Conservation (phyloP, 2,329 filamentous ascomycete species). For the Beauveria brongniartii region DNA sequence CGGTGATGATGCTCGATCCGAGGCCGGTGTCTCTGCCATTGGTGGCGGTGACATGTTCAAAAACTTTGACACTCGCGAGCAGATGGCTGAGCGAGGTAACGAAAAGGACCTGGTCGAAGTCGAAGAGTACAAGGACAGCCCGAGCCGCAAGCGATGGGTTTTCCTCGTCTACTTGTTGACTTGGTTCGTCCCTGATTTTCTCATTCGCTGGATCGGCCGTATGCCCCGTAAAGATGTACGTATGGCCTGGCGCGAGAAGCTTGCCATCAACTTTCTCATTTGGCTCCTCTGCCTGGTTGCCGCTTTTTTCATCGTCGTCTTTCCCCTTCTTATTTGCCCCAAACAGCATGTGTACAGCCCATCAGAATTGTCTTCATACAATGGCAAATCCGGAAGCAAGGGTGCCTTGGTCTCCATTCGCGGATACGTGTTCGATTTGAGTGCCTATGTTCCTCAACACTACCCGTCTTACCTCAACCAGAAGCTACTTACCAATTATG, state of each 20-base stretch:
- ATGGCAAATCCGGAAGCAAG: constrained; percentile 59
- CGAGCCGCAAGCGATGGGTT: constrained; percentile 84
- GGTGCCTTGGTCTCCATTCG: constrained; percentile 72
- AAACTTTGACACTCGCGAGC: constrained; percentile 85
- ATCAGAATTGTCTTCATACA: constrained; percentile 61
- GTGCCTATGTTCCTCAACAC: constrained; percentile 63
- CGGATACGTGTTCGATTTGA: constrained; percentile 81
- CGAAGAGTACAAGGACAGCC: constrained; percentile 70
- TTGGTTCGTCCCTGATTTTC: constrained; percentile 78
- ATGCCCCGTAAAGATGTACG: constrained; percentile 92
- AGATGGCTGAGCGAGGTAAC: constrained; percentile 92
- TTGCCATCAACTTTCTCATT: constrained; percentile 96
- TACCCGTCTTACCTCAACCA: constrained; percentile 54
- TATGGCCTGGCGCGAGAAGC: constrained; percentile 90
- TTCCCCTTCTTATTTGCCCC: constrained; percentile 84
- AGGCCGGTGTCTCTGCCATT: constrained; percentile 85
- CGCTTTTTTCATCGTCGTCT: constrained; percentile 83
- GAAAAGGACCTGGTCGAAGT: constrained; percentile 86
- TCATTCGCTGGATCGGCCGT: constrained; percentile 66
- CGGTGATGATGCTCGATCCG: constrained; percentile 76
- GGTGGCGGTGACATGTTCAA: constrained; percentile 96
- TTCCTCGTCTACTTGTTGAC: constrained; percentile 76
- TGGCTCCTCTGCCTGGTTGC: constrained; percentile 75
- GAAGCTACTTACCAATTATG: constrained; percentile 67
- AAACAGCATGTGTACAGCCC: constrained; percentile 81